Percentiles rank a stretch among this genome's conserved stretches.
Evolutionary conservation across 352 stramenopile genomes (phyloP).

Genomic region (Globisporangium acanthophoron): DNA sequence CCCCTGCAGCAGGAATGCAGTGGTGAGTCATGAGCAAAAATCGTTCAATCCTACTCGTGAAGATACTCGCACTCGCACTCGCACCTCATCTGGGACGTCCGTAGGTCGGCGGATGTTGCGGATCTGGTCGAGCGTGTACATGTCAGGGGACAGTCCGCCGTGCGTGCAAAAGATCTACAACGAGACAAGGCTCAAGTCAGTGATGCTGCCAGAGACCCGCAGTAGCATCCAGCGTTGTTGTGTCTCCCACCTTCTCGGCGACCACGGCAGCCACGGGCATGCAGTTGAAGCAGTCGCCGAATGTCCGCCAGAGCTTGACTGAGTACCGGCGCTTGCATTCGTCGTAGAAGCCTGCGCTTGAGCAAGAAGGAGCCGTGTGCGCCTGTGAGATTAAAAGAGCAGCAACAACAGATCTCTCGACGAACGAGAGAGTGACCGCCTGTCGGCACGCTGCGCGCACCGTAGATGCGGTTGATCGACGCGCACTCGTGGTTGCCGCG

Average conservation of each 20-base stretch:
- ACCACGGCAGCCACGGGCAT: conserved; percentile 95
- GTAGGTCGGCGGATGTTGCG: conserved; percentile 80
- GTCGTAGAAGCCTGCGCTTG: conserved; percentile 91
- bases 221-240: neutral
- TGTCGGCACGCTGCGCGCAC: conserved; percentile 6
- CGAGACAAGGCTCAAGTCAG: neutral
- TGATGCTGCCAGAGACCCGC: neutral
- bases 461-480: conserved; percentile 83
- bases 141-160: conserved; percentile 86
- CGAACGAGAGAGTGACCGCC: too few species aligned
- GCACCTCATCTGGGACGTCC: conserved; percentile 76
- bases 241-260: conserved; percentile 81
- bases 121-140: conserved; percentile 98
- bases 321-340: conserved; percentile 95
- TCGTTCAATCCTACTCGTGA: neutral
- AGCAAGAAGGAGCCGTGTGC: neutral
- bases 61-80: neutral
- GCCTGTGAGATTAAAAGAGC: neutral
- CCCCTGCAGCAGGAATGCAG: conserved; percentile 9
- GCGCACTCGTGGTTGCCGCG: conserved; percentile 78
- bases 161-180: conserved; percentile 97
- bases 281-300: conserved; percentile 98
- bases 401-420: neutral
- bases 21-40: neutral
- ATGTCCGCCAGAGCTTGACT: conserved; percentile 93